Percentiles rank a stretch among this genome's conserved stretches.
phyloP scores from a whole-genome alignment of 169 alveolate genomes.

The Perkinsus chesapeaki region DNA sequence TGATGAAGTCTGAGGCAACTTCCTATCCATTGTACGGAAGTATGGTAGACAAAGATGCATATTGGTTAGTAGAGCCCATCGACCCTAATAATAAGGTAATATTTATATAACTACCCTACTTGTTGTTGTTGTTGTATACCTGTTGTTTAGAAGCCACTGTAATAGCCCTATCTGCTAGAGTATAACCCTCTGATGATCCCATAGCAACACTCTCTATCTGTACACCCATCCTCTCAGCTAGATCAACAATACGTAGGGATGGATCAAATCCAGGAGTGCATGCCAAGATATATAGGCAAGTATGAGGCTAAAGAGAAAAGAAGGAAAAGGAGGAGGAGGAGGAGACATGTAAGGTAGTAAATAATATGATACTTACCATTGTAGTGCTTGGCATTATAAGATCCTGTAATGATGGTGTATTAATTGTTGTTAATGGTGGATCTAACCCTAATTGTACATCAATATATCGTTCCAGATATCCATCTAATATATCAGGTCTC shows the following conservation, averaged over 20 bases:
- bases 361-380: neutral
- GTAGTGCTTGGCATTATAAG: neutral
- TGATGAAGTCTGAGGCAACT: constrained; percentile 70
- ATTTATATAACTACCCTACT: neutral
- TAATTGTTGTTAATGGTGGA: neutral
- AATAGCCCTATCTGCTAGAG: constrained; percentile 73
- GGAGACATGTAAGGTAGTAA: neutral
- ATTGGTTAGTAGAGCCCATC: constrained; percentile 88
- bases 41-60: constrained; percentile 86
- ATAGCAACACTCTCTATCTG: constrained; percentile 80
- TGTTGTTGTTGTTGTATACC: neutral
- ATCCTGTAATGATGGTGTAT: neutral
- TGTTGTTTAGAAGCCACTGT: constrained; percentile 40
- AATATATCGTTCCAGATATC: neutral
- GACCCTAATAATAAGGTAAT: constrained; percentile 62
- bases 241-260: constrained; percentile 69
- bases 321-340: neutral
- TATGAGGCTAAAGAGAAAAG: neutral
- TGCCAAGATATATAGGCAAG: constrained; percentile 74
- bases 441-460: neutral
- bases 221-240: constrained; percentile 66
- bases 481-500: neutral
- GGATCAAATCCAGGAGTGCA: constrained; percentile 95
- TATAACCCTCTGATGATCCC: constrained; percentile 85
- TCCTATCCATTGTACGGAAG: constrained; percentile 83